These are phyloP conservation scores for Canavalia gladiata DNA, from an alignment of 306 rosid species.

Conservation along the genomic window DNA sequence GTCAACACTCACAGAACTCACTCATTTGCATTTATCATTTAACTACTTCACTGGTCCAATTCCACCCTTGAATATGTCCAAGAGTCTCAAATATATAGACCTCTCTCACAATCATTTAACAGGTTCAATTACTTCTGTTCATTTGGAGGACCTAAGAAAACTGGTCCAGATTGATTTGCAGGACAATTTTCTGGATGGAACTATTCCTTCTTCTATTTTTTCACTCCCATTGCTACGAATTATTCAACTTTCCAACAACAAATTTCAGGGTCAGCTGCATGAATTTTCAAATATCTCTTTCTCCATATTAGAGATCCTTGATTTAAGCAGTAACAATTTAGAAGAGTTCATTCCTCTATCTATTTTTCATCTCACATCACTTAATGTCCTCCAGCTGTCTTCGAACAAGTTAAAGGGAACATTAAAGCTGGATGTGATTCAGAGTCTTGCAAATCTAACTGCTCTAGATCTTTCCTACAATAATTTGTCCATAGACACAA, in stretches of 20 bases:
- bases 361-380: constrained; percentile 38
- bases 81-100: constrained; percentile 1
- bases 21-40: not conserved
- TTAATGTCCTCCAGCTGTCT: constrained; percentile 13
- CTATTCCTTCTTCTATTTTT: constrained; percentile 41
- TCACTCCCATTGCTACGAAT: constrained; percentile 19
- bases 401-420: not conserved
- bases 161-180: not conserved
- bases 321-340: constrained; percentile 54
- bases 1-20: constrained; percentile 38
- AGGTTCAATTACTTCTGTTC: constrained; percentile 16
- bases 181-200: constrained; percentile 32
- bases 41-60: constrained; percentile 44
- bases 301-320: constrained; percentile 43
- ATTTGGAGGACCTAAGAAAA: constrained; percentile 5
- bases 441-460: too few species aligned
- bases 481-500: constrained; percentile 30
- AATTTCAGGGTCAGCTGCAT: constrained; percentile 22
- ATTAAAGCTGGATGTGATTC: too few species aligned
- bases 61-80: constrained; percentile 39
- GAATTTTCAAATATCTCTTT: not conserved
- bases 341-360: constrained; percentile 49
- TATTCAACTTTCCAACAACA: constrained; percentile 32
- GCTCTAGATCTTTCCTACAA: constrained; percentile 38
- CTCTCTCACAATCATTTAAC: constrained; percentile 28